A percentile compares a stretch with the other conserved stretches of the same genome.
Conservation (phyloP, 2,329 filamentous ascomycete genomes). For the Epichloe typhina region DNA sequence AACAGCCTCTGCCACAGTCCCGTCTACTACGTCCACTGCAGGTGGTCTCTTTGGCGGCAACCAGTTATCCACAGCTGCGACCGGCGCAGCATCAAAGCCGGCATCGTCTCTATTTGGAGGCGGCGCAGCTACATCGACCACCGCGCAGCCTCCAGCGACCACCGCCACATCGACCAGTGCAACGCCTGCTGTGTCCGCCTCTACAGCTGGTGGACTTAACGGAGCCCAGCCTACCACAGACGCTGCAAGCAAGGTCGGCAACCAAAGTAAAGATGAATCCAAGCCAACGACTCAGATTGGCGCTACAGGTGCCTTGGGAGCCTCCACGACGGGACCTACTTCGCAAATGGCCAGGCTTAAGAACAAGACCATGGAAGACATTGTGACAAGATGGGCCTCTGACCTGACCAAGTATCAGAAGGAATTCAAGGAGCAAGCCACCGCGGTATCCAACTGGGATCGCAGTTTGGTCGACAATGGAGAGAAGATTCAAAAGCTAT, state of each 20-base stretch:
- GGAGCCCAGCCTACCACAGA: conserved; percentile 21
- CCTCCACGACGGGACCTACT: conserved; percentile 67
- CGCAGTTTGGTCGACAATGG: conserved; percentile 84
- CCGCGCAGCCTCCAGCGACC: conserved; percentile 16
- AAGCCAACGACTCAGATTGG: conserved; percentile 18
- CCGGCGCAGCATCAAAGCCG: conserved; percentile 7
- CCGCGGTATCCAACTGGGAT: conserved; percentile 83
- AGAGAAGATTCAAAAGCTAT: conserved; percentile 88
- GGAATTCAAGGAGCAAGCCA: conserved; percentile 84
- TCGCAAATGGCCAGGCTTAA: conserved; percentile 84
- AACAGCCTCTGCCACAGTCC: conserved; percentile 14
- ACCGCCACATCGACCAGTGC: conserved; percentile 16
- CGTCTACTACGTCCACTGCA: conserved; percentile 18
- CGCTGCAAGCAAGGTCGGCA: conserved; percentile 8
- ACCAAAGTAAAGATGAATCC: conserved; percentile 13
- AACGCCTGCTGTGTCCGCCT: conserved; percentile 13
- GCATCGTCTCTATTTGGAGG: conserved; percentile 8
- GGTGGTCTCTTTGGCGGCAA: conserved; percentile 19
- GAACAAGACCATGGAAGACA: conserved; percentile 99
- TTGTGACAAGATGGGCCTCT: conserved; percentile 91
- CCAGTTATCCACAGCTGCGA: conserved; percentile 7
- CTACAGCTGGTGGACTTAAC: conserved; percentile 15
- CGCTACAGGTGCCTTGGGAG: conserved; percentile 37
- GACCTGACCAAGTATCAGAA: conserved; percentile 94
- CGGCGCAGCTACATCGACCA: conserved; percentile 12